Base-by-base conservation (phyloP, 1,284 basidiomycete species). In the Heterobasidion annosum region DNA sequence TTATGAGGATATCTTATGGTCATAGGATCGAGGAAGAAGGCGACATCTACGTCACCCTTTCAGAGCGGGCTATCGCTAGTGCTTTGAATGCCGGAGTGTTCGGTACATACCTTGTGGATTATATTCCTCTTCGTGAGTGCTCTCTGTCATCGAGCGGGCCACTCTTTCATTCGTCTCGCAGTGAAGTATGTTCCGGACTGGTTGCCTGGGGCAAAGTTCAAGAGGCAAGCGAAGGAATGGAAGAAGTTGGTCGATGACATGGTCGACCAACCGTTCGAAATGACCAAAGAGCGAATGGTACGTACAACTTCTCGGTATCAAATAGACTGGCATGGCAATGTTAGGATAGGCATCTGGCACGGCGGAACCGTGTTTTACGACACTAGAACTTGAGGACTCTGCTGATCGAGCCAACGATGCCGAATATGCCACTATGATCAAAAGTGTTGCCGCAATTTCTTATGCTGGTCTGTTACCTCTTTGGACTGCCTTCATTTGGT, bases 1-100 rank as follows among this genome's bases (percentile, higher is more conserved):
- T 82, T 34, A 66, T 85, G 37, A 74, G 76, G 44, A 81, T 85
- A 44, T 78, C 81, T 1, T 76, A 85, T 61, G 84, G 82, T 4
- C 84, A 85, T 61, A 71, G 80, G 56, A 73, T 78, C 46, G 73
- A 76, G 57, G 79, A 82, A 57, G 63, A 69, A 34, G 66, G 77
- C 33, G 84, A 85, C 58, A 81, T 80, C 1, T 75, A 83, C 54
- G 71, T 85, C 8, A 69, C 74, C 53, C 73, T 84, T 16, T 82
- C 79, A 7, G 76, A 83, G 54, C 65, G 64, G 50, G 81, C 79
- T 1, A 77, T 78, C 1, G 73, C 77, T 50, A 77, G 82, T 59
- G 10, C 5, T 15, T 34, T 13, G 16, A 34, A 35, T n/a, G n/a
- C 16, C 10, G 35, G n/a, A 6, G 35, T 18, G 12, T 33, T 33